A percentile compares a stretch with the other conserved stretches of the same genome.
phyloP scores from a whole-genome alignment of 306 rosid species.

The Sechiopsis laciniata region DNA sequence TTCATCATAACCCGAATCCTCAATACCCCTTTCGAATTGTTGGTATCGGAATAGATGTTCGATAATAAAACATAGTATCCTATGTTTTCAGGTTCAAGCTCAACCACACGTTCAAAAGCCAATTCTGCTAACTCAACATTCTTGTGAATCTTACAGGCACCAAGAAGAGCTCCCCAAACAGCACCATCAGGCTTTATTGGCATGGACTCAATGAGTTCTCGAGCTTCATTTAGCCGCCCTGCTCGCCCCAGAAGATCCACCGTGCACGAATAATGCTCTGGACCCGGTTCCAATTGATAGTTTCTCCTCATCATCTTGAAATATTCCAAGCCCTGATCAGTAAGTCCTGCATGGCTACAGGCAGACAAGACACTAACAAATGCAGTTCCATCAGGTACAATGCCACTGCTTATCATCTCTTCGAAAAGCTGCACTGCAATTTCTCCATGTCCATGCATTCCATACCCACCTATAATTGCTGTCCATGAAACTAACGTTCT shows the following conservation, averaged over 20 bases:
- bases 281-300: conserved; percentile 57
- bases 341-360: conserved; percentile 79
- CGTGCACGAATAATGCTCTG: conserved; percentile 70
- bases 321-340: conserved; percentile 58
- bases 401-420: conserved; percentile 52
- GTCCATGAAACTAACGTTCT: conserved; percentile 48
- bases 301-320: conserved; percentile 50
- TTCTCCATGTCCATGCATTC: conserved; percentile 82
- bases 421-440: conserved; percentile 54
- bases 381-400: conserved; percentile 63
- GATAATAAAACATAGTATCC: conserved; percentile 83
- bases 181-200: conserved; percentile 72
- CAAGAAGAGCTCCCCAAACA: conserved; percentile 87
- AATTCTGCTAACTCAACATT: conserved; percentile 63
- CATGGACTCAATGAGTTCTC: conserved; percentile 51
- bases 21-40: conserved; percentile 45
- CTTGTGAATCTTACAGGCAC: conserved; percentile 82
- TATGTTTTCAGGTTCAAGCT: conserved; percentile 29
- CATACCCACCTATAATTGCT: conserved; percentile 60
- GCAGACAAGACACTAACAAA: conserved; percentile 75
- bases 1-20: conserved; percentile 74
- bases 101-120: conserved; percentile 49
- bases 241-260: conserved; percentile 92
- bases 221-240: conserved; percentile 65
- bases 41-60: conserved; percentile 50